A percentile compares a stretch with the other conserved stretches of the same genome.
Evolutionary conservation across 2,329 filamentous ascomycete genomes (phyloP).

Genomic region (Xylaria sp.): DNA sequence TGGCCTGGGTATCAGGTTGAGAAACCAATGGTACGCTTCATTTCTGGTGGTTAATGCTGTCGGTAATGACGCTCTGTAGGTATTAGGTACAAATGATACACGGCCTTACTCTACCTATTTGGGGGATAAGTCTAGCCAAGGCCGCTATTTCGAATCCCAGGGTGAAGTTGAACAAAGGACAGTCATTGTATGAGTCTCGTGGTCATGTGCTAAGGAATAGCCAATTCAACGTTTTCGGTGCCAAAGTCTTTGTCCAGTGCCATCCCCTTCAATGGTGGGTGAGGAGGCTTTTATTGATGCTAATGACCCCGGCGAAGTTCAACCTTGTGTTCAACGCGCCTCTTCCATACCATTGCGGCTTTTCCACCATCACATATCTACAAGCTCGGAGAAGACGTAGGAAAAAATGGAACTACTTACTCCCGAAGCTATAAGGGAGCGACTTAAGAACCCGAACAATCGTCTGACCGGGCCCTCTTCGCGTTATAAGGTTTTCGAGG

Average conservation of each 20-base stretch:
- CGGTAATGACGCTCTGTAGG: background rate
- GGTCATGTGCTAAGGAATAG: background rate
- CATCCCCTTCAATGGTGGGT: background rate
- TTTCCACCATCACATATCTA: background rate
- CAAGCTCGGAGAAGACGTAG: background rate
- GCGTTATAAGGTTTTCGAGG: background rate
- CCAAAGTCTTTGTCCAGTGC: background rate
- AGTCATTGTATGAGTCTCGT: background rate
- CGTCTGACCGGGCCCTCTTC: background rate
- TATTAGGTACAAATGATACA: too few relatives aligned
- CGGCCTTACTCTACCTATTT: too few relatives aligned
- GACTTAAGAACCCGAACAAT: background rate
- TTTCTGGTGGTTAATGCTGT: background rate
- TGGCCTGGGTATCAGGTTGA: constrained; percentile 18
- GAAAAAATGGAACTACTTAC: background rate
- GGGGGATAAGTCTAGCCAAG: too few relatives aligned
- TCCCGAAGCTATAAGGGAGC: background rate
- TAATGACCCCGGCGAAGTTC: too few relatives aligned
- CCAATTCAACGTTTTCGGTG: background rate
- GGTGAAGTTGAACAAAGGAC: background rate
- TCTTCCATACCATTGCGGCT: background rate
- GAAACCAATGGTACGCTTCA: constrained; percentile 30
- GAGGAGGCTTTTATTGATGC: background rate
- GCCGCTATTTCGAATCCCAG: too few relatives aligned
- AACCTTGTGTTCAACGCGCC: background rate